Base-by-base conservation (phyloP, 148 eudicot species). In the Suaeda aralocaspica region DNA sequence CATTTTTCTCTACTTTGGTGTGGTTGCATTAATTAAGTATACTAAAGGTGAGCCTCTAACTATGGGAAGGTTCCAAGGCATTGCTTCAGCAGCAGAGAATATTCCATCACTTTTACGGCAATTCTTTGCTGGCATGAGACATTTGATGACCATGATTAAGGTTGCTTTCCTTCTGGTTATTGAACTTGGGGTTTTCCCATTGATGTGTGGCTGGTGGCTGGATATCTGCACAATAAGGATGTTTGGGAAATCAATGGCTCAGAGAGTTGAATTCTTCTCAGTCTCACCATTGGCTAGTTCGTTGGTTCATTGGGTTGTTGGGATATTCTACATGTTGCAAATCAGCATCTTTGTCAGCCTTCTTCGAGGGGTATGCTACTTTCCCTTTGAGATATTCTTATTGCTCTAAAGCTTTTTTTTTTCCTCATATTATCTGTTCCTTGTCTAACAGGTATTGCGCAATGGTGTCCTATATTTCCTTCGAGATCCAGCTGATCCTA, bases 181-280 rank as follows among this genome's bases (percentile, higher is more conserved):
- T 76, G 98, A 93, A 83, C 96, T 90, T 46, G 98, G 98, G 28
- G 96, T 93, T 64, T 93, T 93, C 57, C 98, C 98, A 18, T 69
- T 93, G 79, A 88, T 93, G 98, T 90, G 96, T 62, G 98, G 98
- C 51, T 93, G 98, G 98, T 93, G 98, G 98, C 79, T 93, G 67
- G 98, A 93, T 83, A 80, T 93, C 65, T 93, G 98, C 82, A 93
- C 98, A 15, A 80, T 93, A 66, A 83, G 85, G 72, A 90, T 93
- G 96, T 93, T 93, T 82, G 98, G 92, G 64, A 93, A 85, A 81
- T 80, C 96, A 12, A 88, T 93, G 77, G 68, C 87, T 52, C 87
- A 90, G 63, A 88, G 98, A 79, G 89, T 87, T 51, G 96, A 93
- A 51, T 93, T 93, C 79, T 88, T 90, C 74, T 79, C 96, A 18